Base-by-base conservation (phyloP, 306 rosid species). In the Malus sylvestris region DNA sequence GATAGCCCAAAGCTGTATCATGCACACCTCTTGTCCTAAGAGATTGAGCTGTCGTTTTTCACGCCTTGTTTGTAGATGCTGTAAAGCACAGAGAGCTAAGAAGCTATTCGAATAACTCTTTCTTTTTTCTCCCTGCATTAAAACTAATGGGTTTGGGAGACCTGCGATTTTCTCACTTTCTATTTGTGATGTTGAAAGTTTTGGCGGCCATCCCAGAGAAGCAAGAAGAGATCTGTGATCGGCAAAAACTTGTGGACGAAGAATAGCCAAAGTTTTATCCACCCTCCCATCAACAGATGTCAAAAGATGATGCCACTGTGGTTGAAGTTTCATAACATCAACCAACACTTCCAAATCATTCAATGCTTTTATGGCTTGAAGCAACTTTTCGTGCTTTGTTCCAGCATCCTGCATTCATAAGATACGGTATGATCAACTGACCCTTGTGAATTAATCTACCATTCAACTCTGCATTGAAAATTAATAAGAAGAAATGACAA, bases 151-250 rank as follows among this genome's bases (percentile, higher is more conserved):
- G 79, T 91, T 87, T 44, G 86, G 89, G 71, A 87, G 52, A 53
- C 75, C 81, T 40, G 78, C 8, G 30, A 83, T 71, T 74, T 70
- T 79, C 38, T 78, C 84, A 14, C 73, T 81, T 72, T 80, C 86
- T 55, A 22, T 67, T 30, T 83, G 78, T 3, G 88, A 79, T 0
- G 78, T 60, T 9, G 86, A 74, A 60, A 91, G 83, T 80, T 89
- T 91, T n/a, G 97, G 97, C 7, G 97, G 97, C 97, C 97, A 91
- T 68, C 97, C 97, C 70, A 91, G 84, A 81, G 92, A 87, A 77
- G 51, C 61, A 2, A 91, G 93, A 84, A 91, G 83, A 49, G 93
- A 88, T 27, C 97, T 88, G 52, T 91, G 97, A 85, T 89, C 89
- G 4, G 97, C 88, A 71, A 88, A 72, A 67, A 80, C 87, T 87